These are phyloP conservation scores for Ophiostoma sp. DNA, from an alignment of 2,329 filamentous ascomycete genomes.

Conservation along the genomic window DNA sequence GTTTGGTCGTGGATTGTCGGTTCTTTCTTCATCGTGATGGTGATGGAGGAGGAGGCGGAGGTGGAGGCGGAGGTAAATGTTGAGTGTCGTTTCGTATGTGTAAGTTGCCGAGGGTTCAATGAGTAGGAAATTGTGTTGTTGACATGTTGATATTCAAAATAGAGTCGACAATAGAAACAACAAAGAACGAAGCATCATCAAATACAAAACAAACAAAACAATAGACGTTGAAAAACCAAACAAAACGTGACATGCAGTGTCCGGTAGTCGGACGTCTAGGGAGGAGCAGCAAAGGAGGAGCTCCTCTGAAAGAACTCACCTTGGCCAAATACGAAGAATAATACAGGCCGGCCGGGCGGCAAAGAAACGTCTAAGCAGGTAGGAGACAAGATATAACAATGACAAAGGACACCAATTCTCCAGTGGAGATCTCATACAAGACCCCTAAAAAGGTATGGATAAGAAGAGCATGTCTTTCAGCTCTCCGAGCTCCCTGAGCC, in stretches of 20 bases:
- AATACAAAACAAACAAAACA: neutral
- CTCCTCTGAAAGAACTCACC: neutral
- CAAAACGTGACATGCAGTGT: neutral
- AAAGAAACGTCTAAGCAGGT: neutral
- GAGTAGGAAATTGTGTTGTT: neutral
- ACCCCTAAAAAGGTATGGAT: neutral
- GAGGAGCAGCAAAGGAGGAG: neutral
- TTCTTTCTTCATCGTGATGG: neutral
- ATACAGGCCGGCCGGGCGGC: slow-evolving; percentile 4
- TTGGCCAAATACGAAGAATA: too few species aligned
- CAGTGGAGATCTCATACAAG: neutral
- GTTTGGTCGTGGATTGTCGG: slow-evolving; percentile 43
- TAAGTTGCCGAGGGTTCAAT: neutral
- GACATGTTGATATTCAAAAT: neutral
- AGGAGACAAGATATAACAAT: too few species aligned
- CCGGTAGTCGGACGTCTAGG: neutral
- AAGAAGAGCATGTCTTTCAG: neutral
- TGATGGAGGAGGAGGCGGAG: neutral
- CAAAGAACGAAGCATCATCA: neutral
- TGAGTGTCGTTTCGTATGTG: neutral
- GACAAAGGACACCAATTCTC: too few species aligned
- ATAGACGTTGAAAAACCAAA: neutral
- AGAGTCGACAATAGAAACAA: neutral
- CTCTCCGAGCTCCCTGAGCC: too few species aligned
- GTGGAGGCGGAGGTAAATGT: neutral